Percentiles rank a stretch among this genome's conserved stretches.
These are phyloP conservation scores for Lyophyllum shimeji DNA, from an alignment of 768 basidiomycete species.

Conservation along the genomic window DNA sequence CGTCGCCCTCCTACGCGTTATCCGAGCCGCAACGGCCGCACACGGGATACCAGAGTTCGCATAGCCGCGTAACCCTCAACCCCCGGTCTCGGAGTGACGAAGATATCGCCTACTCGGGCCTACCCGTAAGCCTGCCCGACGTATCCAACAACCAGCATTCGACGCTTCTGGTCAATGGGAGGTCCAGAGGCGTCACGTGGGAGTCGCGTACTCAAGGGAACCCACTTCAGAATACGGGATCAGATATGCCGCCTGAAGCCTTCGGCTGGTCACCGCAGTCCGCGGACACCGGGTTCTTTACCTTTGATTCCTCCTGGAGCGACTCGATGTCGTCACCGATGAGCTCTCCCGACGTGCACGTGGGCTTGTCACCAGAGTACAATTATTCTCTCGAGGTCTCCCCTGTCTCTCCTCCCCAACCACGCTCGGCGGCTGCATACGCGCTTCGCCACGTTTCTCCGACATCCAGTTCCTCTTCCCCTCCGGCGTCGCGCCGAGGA, in stretches of 20 bases:
- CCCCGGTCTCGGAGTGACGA: conserved; percentile 12
- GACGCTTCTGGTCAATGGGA: neutral
- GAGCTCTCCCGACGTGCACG: conserved; percentile 19
- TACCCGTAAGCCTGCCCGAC: conserved; percentile 10
- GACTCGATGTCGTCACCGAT: conserved; percentile 26
- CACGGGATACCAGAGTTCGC: conserved; percentile 9
- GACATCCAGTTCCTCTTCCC: conserved; percentile 20
- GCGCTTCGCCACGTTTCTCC: conserved; percentile 19
- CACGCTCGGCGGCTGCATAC: conserved; percentile 21
- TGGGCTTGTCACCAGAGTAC: conserved; percentile 18
- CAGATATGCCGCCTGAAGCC: conserved; percentile 19
- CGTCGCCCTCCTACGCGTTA: conserved; percentile 8
- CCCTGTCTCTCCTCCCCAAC: conserved; percentile 29
- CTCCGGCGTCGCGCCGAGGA: conserved; percentile 24
- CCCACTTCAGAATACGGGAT: conserved; percentile 2
- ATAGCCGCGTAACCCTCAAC: conserved; percentile 1
- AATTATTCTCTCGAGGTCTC: conserved; percentile 32
- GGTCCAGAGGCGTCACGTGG: conserved; percentile 12
- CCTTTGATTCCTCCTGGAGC: conserved; percentile 27
- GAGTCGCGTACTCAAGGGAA: conserved; percentile 8
- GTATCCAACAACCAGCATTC: conserved; percentile 1
- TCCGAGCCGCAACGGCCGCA: conserved; percentile 5
- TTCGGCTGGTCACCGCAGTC: conserved; percentile 19
- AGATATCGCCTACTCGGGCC: conserved; percentile 12
- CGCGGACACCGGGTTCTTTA: conserved; percentile 24